Base-by-base conservation (phyloP, 2,329 filamentous ascomycete genomes). In the Pseudogymnoascus sp. region DNA sequence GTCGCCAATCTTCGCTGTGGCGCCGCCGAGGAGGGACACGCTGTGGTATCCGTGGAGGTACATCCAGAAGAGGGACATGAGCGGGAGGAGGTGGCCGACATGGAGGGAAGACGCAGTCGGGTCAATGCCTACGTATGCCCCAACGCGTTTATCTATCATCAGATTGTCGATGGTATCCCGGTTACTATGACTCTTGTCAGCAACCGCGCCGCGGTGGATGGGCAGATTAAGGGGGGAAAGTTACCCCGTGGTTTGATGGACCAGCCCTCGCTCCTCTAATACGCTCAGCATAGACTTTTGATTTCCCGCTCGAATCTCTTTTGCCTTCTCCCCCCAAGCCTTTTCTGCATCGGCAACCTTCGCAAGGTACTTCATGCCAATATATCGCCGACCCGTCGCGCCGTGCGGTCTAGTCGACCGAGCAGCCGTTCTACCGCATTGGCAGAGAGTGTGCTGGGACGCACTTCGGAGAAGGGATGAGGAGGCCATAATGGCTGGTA, bases 31-130 rank as follows among this genome's bases (percentile, higher is more conserved):
- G 63, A 95, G 78, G 40, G 84, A 87, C 60, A 89, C 78, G 26
- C 87, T 81, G 33, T 83, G 79, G 73, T 88, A 87, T 23, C 91
- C 90, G 72, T 92, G 80, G 67, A 92, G 79, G 76, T 91, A 91
- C 79, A 93, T 83, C 88, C 90, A 93, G 77, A 91, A 92, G 23
- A 93, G 78, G 15, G 89, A 84, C 90, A 95, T 95, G 62, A 93
- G 79, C 21, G 91, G 88, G 13, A 95, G 79, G 5, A 96, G 79
- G 72, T 96, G 90, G 64, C 91, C 91, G 56, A 95, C 79, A 70
- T 96, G 91, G 64, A 95, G 78, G 1, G 90, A 95, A 63, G 84
- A 79, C 13, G 89, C 90, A 0, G 91, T 95, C 4, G 91, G 90
- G 72, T 96, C 91, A 70, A 95, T 84, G 68, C 91, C 91, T 62